Evolutionary conservation across 2,329 filamentous ascomycete species (phyloP), one percentile per base, ranked within the genome.

Genomic region (Aureobasidium sp.): DNA sequence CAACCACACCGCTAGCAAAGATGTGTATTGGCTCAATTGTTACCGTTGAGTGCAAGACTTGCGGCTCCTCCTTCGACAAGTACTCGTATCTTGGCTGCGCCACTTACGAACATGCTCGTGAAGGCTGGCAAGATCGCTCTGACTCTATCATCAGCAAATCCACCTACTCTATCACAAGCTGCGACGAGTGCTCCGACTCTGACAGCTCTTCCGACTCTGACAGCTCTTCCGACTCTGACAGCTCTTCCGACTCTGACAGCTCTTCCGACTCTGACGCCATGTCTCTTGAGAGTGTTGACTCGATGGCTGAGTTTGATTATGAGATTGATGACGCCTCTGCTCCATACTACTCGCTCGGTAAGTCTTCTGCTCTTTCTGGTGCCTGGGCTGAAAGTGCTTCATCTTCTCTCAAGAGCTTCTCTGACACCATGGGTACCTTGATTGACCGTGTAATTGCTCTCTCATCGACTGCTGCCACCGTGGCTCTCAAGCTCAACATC

Each of bases 21-120:
- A 55, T 55, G 52, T 55, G 52, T 12, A 39, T 55, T 20, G 52
- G 52, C 17, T 43, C 52, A 24, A 44, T 55, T 13, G 36, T 43
- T 7, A 43, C 26, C 5, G 7, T 55, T 13, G 4, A 20, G 9
- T 55, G 52, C 52, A n/a, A 20, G 7, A 2, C 5, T 26, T 55
- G 37, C 26, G 9, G 26, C 12, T 32, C 36, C 0, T 7, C 36
- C 8, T 6, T 27, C 4, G 37, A 43, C 3, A 32, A 12, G 1
- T 26, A 3, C 17, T 36, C 26, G 8, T 55, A 43, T 2, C 52
- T 44, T 29, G 52, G 37, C 26, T 55, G 37, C 9, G 26, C 52
- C 17, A 41, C 37, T 9, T 27, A 26, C 9, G 37, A 43, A 13
- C 27, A 41, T 6, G 2, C 6, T 5, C 15, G 26, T 44, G 15